Evolutionary conservation across 495 filamentous ascomycete species (phyloP), one percentile per base, ranked within the genome.

Genomic region (Sphaerosporella brunnea): DNA sequence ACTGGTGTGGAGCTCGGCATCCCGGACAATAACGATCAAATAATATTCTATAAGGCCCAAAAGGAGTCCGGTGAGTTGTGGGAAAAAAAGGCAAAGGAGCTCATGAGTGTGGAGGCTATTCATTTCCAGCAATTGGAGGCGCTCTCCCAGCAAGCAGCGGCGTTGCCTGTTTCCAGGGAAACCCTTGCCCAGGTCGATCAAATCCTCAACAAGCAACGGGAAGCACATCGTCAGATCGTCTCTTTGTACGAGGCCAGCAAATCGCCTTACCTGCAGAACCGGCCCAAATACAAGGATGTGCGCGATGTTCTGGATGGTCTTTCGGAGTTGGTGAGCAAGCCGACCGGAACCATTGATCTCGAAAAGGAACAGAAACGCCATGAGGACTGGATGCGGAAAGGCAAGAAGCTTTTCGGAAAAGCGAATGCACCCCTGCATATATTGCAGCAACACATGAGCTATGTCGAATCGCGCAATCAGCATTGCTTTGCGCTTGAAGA

Each of bases 361-460:
- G 90, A 99, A 59, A 84, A 84, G 53, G 84, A 95, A 60, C 83
- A 93, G 62, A 93, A 87, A 60, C 78, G 84, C 10, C 90, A 99
- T 54, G 90, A 96, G 56, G 92, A 99, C 61, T 99, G 90, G 90
- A 99, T 99, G 90, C 70, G 90, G 35, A 83, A 86, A 54, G 90
- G 90, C 23, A 99, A 99, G 66, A 96, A 96, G 65, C 67, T 99
- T 0, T 99, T 99, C 54, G 92, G 92, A 30, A 99, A 99, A 64
- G 87, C 92, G 2, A 99, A 99, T 62, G 90, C 90, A 2, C 90
- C 90, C 9, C 64, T 99, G 23, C 90, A 96, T 58, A 99, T 99
- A 51, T 66, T 99, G 21, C 82, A 82, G 50, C 76, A 74, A 20
- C 87, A 99, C 55, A 93, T 99, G 86, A 80, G 86, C 44, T 83